phyloP scores from a whole-genome alignment of 2,329 filamentous ascomycete genomes.

The Alternaria postmessia region DNA sequence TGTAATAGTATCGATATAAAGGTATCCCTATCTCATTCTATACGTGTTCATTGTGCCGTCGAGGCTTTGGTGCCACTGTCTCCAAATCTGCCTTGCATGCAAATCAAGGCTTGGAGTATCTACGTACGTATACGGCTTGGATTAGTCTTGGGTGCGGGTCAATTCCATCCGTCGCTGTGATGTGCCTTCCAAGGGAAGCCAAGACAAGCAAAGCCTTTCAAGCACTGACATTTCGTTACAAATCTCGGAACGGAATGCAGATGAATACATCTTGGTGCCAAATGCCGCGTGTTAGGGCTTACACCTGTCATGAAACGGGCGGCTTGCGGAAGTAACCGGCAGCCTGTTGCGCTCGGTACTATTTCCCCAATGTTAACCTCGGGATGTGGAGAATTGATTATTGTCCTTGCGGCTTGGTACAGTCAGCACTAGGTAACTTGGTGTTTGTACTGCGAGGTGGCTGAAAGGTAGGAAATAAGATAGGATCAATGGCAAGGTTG shows the following conservation, averaged over 20 bases:
- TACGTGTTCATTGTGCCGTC: background rate
- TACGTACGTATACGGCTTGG: background rate
- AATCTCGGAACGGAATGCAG: background rate
- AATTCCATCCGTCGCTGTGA: background rate
- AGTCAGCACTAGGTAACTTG: background rate
- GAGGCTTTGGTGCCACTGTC: background rate
- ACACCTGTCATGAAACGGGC: background rate
- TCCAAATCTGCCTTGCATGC: background rate
- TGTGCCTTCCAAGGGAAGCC: constrained; percentile 1
- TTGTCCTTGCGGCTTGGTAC: background rate
- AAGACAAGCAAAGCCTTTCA: constrained; percentile 2
- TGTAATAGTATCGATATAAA: background rate
- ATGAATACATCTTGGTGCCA: background rate
- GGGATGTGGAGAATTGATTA: background rate
- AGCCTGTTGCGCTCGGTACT: background rate
- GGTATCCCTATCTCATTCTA: background rate
- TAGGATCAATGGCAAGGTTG: too few relatives aligned
- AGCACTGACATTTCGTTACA: constrained; percentile 1
- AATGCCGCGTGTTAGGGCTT: constrained; percentile 1
- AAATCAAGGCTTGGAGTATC: background rate
- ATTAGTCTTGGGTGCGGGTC: background rate
- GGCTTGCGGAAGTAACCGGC: constrained; percentile 1
- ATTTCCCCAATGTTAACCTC: background rate
- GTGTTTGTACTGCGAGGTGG: background rate
- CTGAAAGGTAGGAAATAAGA: background rate